Evolutionary conservation across 2,329 filamentous ascomycete genomes (phyloP).

Genomic region (Ceratocystis huliohia): DNA sequence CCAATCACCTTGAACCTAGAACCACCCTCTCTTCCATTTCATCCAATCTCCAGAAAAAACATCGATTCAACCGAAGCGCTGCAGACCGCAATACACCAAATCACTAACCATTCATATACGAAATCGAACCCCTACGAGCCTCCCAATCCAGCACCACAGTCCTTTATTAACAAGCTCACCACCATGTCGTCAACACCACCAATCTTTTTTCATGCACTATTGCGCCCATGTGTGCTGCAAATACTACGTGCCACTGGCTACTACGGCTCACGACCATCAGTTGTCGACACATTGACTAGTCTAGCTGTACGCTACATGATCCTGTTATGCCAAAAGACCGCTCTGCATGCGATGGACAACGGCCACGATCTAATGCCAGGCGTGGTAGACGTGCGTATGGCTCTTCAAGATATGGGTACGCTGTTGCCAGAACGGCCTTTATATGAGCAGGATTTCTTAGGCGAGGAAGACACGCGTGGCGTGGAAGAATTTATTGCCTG

Average conservation of each 20-base stretch:
- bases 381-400: conserved; percentile 70
- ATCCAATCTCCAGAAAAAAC: background rate
- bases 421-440: conserved; percentile 55
- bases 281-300: conserved; percentile 79
- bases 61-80: background rate
- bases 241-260: conserved; percentile 87
- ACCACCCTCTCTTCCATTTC: background rate
- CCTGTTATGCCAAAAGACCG: conserved; percentile 59
- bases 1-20: background rate
- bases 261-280: conserved; percentile 65
- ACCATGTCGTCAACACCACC: conserved; percentile 36
- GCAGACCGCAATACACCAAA: background rate
- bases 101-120: background rate
- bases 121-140: background rate
- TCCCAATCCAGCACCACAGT: background rate
- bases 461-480: conserved; percentile 64
- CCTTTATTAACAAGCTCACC: conserved; percentile 18
- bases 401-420: conserved; percentile 67
- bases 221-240: conserved; percentile 78
- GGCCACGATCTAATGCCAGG: conserved; percentile 40
- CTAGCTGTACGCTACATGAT: conserved; percentile 70
- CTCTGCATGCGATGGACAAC: conserved; percentile 56
- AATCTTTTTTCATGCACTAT: conserved; percentile 55
- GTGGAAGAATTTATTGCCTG: conserved; percentile 68
- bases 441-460: conserved; percentile 55